Percentiles rank a stretch among this genome's conserved stretches.
These are phyloP conservation scores for Colletotrichum spaethianum DNA, from an alignment of 2,329 filamentous ascomycete species.

Conservation along the genomic window DNA sequence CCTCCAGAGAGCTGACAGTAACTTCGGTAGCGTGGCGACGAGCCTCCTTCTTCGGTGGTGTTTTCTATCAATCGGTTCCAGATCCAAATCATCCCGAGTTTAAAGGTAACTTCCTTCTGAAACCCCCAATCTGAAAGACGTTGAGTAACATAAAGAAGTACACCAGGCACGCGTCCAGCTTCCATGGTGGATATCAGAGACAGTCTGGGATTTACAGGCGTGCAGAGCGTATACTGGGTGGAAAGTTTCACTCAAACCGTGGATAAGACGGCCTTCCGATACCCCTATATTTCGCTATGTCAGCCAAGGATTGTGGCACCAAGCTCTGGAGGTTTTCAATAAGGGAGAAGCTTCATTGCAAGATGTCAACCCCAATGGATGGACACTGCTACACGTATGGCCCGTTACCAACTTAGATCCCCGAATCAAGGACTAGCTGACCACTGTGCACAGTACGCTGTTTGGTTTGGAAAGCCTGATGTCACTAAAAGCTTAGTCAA, in stretches of 20 bases:
- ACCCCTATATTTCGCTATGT: accelerated
- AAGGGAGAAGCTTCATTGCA: background rate
- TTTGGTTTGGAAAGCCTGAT: accelerated
- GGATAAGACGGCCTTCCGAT: background rate
- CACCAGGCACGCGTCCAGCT: slow-evolving; percentile 5
- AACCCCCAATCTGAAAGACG: background rate
- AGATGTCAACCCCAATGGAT: accelerated
- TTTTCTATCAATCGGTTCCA: background rate
- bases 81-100: background rate
- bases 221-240: background rate
- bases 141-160: background rate
- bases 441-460: background rate
- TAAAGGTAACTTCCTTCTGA: background rate
- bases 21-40: background rate
- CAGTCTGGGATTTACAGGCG: slow-evolving; percentile 10
- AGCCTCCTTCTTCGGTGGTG: slow-evolving; percentile 17
- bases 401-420: no score
- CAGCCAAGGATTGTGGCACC: accelerated
- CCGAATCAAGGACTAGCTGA: no score
- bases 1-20: accelerated
- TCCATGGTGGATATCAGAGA: slow-evolving; percentile 17
- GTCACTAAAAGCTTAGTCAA: background rate
- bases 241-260: slow-evolving; percentile 6
- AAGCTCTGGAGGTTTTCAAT: background rate
- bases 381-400: slow-evolving; percentile 10